Evolutionary conservation across 352 stramenopile species (phyloP).

Genomic region (Thraustochytrium sp.): DNA sequence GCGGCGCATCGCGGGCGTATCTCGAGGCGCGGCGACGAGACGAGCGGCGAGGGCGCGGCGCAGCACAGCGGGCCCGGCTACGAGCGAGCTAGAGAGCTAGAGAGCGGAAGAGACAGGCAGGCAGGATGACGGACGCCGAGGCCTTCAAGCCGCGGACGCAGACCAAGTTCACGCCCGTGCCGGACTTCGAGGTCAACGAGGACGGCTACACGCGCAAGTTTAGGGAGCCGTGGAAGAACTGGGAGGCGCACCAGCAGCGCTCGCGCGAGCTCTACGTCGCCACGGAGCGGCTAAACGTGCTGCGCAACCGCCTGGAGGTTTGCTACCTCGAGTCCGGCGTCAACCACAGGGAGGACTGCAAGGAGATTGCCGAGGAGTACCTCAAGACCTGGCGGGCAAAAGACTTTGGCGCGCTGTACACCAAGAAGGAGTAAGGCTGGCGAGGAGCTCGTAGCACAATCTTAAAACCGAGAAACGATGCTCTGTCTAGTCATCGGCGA

Average conservation of each 20-base stretch:
- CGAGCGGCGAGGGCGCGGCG: too few relatives aligned
- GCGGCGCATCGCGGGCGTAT: too few relatives aligned
- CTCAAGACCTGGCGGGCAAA: background rate
- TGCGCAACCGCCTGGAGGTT: background rate
- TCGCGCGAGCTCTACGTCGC: background rate
- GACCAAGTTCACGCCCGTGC: background rate
- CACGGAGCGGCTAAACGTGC: slow-evolving; percentile 4
- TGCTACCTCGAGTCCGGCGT: slow-evolving; percentile 30
- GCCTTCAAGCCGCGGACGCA: background rate
- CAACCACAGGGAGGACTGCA: slow-evolving; percentile 35
- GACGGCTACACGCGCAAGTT: background rate
- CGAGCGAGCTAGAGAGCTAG: too few relatives aligned
- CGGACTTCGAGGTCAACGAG: background rate
- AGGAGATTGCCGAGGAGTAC: slow-evolving; percentile 25
- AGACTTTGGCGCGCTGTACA: slow-evolving; percentile 33
- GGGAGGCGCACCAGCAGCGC: background rate
- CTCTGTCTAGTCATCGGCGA: too few relatives aligned
- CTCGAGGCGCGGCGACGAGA: too few relatives aligned
- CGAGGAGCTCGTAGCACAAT: background rate
- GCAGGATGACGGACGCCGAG: too few relatives aligned
- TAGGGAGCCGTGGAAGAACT: slow-evolving; percentile 13
- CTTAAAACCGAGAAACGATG: background rate
- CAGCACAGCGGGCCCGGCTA: too few relatives aligned
- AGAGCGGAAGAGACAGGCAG: too few relatives aligned
- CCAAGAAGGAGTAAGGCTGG: background rate